Percentiles rank a stretch among this genome's conserved stretches.
phyloP scores from a whole-genome alignment of 2,329 filamentous ascomycete genomes.

The Botrytis medusae region DNA sequence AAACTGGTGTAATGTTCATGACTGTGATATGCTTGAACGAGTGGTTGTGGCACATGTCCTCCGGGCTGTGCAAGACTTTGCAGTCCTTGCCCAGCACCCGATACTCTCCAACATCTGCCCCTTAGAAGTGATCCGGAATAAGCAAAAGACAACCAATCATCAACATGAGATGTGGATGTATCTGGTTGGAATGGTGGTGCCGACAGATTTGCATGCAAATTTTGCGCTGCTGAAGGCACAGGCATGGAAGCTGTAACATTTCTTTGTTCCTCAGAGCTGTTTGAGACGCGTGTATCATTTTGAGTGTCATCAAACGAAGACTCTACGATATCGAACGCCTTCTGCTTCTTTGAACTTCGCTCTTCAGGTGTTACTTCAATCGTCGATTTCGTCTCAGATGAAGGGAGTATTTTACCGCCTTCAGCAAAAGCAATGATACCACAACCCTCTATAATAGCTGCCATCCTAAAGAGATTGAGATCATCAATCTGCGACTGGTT shows the following conservation, averaged over 20 bases:
- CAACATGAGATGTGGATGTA: too few species aligned
- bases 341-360: not conserved
- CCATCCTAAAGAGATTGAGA: not conserved
- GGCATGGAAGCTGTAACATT: not conserved
- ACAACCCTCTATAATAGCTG: constrained; percentile 1
- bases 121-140: not conserved
- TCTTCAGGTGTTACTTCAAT: not conserved
- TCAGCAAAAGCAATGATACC: not conserved
- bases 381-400: not conserved
- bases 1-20: not conserved
- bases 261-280: not conserved
- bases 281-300: too few species aligned
- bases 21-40: not conserved
- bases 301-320: not conserved
- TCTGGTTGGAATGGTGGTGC: not conserved
- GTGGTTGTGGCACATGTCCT: not conserved
- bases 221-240: not conserved
- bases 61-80: not conserved
- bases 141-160: too few species aligned
- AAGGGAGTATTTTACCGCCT: not conserved
- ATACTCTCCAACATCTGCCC: not conserved
- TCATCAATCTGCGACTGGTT: not conserved
- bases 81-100: not conserved
- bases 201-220: not conserved
- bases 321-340: too few species aligned